Percentiles rank a stretch among this genome's conserved stretches.
These are phyloP conservation scores for Chlamydomonas sphaeroides DNA, from an alignment of 139 green algal genomes.

Conservation along the genomic window DNA sequence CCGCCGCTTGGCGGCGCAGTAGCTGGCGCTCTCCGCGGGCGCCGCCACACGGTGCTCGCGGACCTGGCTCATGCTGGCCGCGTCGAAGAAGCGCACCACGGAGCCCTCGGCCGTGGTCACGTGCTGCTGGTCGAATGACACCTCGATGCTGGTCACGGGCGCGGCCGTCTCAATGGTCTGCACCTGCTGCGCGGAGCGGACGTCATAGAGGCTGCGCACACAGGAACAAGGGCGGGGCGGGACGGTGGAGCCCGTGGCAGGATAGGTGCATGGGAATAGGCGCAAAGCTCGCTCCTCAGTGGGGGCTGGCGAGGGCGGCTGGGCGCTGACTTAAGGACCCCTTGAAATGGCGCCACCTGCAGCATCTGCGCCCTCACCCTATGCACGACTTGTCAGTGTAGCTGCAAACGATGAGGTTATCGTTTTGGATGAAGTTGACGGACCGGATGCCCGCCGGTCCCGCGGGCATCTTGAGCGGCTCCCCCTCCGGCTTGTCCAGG, in stretches of 20 bases:
- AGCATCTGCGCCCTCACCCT: constrained; percentile 47
- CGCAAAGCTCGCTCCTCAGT: no score
- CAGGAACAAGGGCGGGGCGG: constrained; percentile 8
- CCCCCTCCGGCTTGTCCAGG: constrained; percentile 74
- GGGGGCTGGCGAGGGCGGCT: no score
- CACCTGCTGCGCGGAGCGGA: constrained; percentile 68
- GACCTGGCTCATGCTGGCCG: constrained; percentile 52
- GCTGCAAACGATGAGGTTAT: constrained; percentile 80
- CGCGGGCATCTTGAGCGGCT: constrained; percentile 60
- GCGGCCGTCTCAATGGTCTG: constrained; percentile 74
- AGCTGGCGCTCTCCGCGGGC: constrained; percentile 84
- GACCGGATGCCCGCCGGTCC: constrained; percentile 68
- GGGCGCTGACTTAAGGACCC: no score
- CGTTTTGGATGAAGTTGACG: constrained; percentile 74
- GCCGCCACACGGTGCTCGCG: constrained; percentile 64
- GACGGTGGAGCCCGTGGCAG: no score
- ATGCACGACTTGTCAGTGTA: constrained; percentile 64
- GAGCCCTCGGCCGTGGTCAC: constrained; percentile 87
- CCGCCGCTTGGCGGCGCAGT: constrained; percentile 66
- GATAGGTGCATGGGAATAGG: no score
- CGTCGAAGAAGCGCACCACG: constrained; percentile 84
- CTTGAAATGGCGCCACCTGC: no score
- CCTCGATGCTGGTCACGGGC: constrained; percentile 85
- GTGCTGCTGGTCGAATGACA: constrained; percentile 75
- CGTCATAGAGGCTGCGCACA: constrained; percentile 84